A percentile compares a stretch with the other conserved stretches of the same genome.
Conservation (phyloP, 163 green algal species). For the Volvox carteri region DNA sequence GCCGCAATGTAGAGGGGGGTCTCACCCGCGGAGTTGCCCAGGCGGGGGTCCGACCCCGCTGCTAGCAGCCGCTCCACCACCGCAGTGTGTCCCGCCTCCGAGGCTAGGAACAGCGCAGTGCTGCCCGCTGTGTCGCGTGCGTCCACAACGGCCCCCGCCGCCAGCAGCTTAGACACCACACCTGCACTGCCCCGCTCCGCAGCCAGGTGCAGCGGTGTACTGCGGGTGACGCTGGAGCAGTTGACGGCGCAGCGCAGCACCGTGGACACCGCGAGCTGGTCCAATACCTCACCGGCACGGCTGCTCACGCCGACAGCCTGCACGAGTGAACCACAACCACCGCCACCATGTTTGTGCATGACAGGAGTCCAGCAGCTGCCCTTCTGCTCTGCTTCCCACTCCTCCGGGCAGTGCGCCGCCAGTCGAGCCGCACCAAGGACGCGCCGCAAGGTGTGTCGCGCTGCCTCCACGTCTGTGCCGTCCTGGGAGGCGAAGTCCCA, state of each 20-base stretch:
- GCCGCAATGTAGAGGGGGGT: conserved; percentile 87
- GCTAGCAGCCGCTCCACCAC: conserved; percentile 73
- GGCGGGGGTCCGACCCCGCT: conserved; percentile 66
- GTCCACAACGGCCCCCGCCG: conserved; percentile 67
- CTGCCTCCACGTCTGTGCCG: not conserved
- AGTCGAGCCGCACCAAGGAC: not conserved
- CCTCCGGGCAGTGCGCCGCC: not conserved
- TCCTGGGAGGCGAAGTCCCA: conserved; percentile 56
- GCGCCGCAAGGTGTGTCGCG: not conserved
- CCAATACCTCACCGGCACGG: not conserved
- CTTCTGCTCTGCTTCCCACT: not conserved
- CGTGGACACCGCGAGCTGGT: not conserved
- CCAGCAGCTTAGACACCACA: conserved; percentile 66
- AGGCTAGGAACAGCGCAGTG: conserved; percentile 83
- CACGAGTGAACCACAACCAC: not conserved
- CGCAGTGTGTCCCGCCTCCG: conserved; percentile 70
- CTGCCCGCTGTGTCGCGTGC: conserved; percentile 75
- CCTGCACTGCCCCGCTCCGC: conserved; percentile 62
- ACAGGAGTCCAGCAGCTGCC: not conserved
- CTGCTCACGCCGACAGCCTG: not conserved
- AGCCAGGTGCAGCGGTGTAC: conserved; percentile 82
- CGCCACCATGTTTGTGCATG: too few species aligned
- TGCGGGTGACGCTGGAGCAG: conserved; percentile 72
- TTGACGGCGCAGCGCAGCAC: conserved; percentile 75
- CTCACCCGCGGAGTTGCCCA: conserved; percentile 70